A percentile compares a stretch with the other conserved stretches of the same genome.
Evolutionary conservation across 768 basidiomycete genomes (phyloP).

Genomic region (Amanita molliuscula): DNA sequence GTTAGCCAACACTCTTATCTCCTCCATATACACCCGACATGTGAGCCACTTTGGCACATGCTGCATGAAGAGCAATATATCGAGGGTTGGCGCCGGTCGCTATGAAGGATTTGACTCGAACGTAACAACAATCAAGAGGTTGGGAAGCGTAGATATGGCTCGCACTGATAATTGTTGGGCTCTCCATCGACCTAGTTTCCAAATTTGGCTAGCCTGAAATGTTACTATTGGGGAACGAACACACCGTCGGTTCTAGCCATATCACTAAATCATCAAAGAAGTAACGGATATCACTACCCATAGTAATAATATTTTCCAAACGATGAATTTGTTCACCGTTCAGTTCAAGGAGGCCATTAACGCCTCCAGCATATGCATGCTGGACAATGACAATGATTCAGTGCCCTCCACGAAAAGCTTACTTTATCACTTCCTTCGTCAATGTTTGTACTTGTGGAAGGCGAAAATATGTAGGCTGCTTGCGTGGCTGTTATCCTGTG

Average conservation of each 20-base stretch:
- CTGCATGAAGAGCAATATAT: slow-evolving; percentile 27
- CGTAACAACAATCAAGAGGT: background rate
- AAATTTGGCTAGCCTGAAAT: background rate
- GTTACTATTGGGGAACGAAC: background rate
- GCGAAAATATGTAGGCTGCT: background rate
- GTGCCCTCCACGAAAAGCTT: background rate
- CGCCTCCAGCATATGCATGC: background rate
- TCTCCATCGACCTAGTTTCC: background rate
- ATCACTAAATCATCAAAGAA: slow-evolving; percentile 13
- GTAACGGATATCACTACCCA: slow-evolving; percentile 11
- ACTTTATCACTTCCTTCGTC: background rate
- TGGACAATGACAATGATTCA: background rate
- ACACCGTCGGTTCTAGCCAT: background rate
- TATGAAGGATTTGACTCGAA: slow-evolving; percentile 4
- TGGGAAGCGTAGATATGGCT: background rate
- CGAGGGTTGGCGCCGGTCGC: slow-evolving; percentile 19
- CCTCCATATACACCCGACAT: slow-evolving; percentile 24
- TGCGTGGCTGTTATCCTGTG: background rate
- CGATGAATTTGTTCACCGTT: slow-evolving; percentile 19
- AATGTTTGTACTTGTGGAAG: background rate
- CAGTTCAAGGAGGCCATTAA: slow-evolving; percentile 11
- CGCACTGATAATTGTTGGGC: background rate
- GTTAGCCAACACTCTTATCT: background rate
- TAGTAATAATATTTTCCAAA: slow-evolving; percentile 22
- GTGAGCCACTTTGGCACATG: slow-evolving; percentile 27